Percentiles rank a stretch among this genome's conserved stretches.
These are phyloP conservation scores for Gloeostereum incarnatum DNA, from an alignment of 768 basidiomycete species.

Conservation along the genomic window DNA sequence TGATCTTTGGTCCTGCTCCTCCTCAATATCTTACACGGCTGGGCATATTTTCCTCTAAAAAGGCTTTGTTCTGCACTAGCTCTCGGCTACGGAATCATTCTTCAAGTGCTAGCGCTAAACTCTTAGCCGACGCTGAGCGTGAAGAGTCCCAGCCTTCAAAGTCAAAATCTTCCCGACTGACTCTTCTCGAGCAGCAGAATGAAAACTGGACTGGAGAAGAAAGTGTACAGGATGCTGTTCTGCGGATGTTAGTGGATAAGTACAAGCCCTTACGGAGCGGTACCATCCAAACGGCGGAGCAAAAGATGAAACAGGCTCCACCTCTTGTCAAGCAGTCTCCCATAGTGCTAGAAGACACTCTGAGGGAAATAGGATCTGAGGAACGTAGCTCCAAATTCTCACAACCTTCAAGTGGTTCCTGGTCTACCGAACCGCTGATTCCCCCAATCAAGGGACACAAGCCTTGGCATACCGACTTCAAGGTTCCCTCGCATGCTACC, in stretches of 20 bases:
- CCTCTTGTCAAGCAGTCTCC: conserved; percentile 18
- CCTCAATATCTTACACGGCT: no score
- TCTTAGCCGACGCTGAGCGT: conserved; percentile 53
- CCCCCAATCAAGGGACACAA: conserved; percentile 46
- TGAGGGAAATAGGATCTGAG: conserved; percentile 1
- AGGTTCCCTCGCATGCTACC: conserved; percentile 42
- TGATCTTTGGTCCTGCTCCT: no score
- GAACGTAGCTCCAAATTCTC: conserved; percentile 8
- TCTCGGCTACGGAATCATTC: no score
- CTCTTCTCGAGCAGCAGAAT: conserved; percentile 32
- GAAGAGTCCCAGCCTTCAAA: conserved; percentile 34
- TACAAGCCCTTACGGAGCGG: conserved; percentile 73
- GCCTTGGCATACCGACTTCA: conserved; percentile 68
- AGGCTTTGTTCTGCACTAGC: no score
- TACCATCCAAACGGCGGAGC: conserved; percentile 48
- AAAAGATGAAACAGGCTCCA: conserved; percentile 47
- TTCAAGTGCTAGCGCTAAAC: conserved; percentile 54
- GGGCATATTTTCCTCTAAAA: no score
- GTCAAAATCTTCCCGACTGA: conserved; percentile 5
- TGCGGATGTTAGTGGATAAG: conserved; percentile 82
- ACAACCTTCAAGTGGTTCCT: conserved; percentile 22
- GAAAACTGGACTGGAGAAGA: conserved; percentile 79
- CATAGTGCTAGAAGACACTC: conserved; percentile 5
- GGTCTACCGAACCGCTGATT: conserved; percentile 43
- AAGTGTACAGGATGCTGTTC: conserved; percentile 53